Percentiles rank a stretch among this genome's conserved stretches.
phyloP scores from a whole-genome alignment of 2,329 filamentous ascomycete species.

The Phaeomoniella chlamydospora region DNA sequence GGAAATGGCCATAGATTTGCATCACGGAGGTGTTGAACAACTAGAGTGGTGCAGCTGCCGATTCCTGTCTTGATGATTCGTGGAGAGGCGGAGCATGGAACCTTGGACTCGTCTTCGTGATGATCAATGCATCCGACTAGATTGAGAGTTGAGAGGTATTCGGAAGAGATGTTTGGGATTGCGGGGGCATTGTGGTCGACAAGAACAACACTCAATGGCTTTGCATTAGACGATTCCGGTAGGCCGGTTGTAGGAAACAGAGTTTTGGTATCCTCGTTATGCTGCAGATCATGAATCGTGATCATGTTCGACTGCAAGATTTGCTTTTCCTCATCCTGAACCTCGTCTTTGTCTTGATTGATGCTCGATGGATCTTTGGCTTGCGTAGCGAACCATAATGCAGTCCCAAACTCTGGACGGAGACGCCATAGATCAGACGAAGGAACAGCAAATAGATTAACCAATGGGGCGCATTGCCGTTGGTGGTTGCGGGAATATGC shows the following conservation, averaged over 20 bases:
- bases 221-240: not conserved
- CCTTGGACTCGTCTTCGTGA: constrained; percentile 42
- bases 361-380: not conserved
- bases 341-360: not conserved
- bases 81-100: constrained; percentile 30
- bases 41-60: constrained; percentile 45
- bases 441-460: constrained; percentile 37
- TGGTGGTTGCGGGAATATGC: constrained; percentile 20
- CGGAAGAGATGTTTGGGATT: constrained; percentile 8
- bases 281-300: not conserved
- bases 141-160: constrained; percentile 24
- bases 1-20: constrained; percentile 24
- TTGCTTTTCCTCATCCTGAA: not conserved
- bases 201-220: constrained; percentile 15
- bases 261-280: constrained; percentile 3
- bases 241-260: constrained; percentile 2
- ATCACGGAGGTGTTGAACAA: constrained; percentile 35
- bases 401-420: constrained; percentile 43
- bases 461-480: constrained; percentile 38
- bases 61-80: constrained; percentile 36
- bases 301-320: not conserved
- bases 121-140: constrained; percentile 46
- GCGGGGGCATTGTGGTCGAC: constrained; percentile 32
- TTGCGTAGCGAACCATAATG: constrained; percentile 33
- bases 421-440: constrained; percentile 34